These are phyloP conservation scores for Hibiscus mutabilis DNA, from an alignment of 345 rosid genomes.

Conservation along the genomic window DNA sequence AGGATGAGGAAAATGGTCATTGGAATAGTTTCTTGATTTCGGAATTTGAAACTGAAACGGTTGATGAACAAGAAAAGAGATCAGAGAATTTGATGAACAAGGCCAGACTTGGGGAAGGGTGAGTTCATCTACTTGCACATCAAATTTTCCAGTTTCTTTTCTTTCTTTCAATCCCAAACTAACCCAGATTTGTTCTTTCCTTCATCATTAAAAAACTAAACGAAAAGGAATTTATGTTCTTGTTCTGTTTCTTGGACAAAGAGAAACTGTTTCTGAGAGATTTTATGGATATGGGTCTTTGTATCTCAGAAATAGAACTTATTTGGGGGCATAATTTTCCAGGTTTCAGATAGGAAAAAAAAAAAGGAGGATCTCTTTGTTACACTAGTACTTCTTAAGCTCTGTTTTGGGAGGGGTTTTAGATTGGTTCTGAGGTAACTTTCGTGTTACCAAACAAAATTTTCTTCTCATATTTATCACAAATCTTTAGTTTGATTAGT, in stretches of 20 bases:
- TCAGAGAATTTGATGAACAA: neutral
- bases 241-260: neutral
- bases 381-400: no score
- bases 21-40: no score
- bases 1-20: no score
- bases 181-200: slow-evolving; percentile 5
- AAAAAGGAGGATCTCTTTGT: no score
- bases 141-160: neutral
- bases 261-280: neutral
- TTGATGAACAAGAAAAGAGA: neutral
- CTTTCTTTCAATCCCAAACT: neutral
- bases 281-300: no score
- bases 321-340: neutral
- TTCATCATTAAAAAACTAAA: no score
- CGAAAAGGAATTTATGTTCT: neutral
- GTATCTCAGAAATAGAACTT: slow-evolving; percentile 25
- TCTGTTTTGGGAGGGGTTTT: no score
- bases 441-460: neutral
- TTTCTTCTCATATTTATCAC: neutral
- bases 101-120: neutral
- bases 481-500: slow-evolving; percentile 10
- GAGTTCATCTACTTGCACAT: neutral
- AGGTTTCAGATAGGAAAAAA: no score
- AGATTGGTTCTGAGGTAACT: neutral
- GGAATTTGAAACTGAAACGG: no score